Conservation (phyloP, 805 yeast species). For the Suhomyces sp. region DNA sequence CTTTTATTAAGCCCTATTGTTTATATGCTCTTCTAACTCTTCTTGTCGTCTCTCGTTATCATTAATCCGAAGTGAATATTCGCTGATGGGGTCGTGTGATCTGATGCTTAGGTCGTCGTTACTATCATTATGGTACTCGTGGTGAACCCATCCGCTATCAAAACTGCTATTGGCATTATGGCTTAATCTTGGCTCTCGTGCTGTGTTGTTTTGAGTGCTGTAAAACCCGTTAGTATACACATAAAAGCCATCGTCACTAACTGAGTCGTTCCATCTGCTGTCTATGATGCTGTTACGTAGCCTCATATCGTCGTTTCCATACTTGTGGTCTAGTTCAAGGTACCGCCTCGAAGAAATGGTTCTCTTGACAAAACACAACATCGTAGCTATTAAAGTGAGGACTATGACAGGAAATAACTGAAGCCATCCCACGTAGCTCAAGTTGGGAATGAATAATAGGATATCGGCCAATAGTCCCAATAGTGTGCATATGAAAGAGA, state of each 20-base stretch:
- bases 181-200: conserved; percentile 8
- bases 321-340: conserved; percentile 29
- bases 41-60: conserved; percentile 1
- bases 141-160: conserved; percentile 18
- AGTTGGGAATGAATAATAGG: conserved; percentile 67
- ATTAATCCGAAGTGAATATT: neutral
- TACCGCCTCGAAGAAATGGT: conserved; percentile 52
- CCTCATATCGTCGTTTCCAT: conserved; percentile 35
- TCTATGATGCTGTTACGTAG: conserved; percentile 14
- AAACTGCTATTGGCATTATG: conserved; percentile 8
- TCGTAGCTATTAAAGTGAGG: conserved; percentile 59
- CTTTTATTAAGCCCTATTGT: too few species aligned
- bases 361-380: conserved; percentile 71
- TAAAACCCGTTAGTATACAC: conserved; percentile 43
- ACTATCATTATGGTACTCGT: conserved; percentile 4
- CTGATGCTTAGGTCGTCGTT: conserved; percentile 11
- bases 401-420: conserved; percentile 66
- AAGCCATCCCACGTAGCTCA: conserved; percentile 86
- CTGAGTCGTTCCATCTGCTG: conserved; percentile 17
- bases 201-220: conserved; percentile 17
- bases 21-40: neutral
- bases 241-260: conserved; percentile 43
- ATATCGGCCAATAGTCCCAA: conserved; percentile 81
- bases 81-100: conserved; percentile 5
- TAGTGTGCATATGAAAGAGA: conserved; percentile 66